These are phyloP conservation scores for Xanthoconium purpureum DNA, from an alignment of 768 basidiomycete genomes.

Conservation along the genomic window DNA sequence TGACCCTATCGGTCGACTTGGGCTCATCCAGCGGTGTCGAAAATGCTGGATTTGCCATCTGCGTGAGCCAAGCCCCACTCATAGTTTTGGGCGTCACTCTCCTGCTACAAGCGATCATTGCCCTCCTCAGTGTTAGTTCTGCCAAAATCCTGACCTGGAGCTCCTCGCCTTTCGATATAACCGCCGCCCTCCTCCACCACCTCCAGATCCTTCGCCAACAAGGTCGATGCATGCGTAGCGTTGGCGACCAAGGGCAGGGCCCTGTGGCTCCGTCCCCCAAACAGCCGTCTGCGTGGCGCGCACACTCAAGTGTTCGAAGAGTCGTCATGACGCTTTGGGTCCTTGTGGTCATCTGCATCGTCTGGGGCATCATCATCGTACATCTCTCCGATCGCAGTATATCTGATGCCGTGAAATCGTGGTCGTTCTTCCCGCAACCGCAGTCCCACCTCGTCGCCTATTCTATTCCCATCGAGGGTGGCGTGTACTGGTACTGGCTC, in stretches of 20 bases:
- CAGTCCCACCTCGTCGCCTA: slow-evolving; percentile 21
- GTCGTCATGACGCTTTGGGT: slow-evolving; percentile 24
- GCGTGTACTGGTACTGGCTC: slow-evolving; percentile 23
- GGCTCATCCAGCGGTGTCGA: slow-evolving; percentile 11
- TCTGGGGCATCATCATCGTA: slow-evolving; percentile 21
- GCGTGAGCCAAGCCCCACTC: slow-evolving; percentile 25
- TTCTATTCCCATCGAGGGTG: slow-evolving; percentile 18
- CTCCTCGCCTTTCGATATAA: slow-evolving; percentile 29
- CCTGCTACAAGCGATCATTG: slow-evolving; percentile 23
- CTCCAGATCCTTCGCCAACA: slow-evolving; percentile 16
- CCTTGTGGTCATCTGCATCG: slow-evolving; percentile 18
- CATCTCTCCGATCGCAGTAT: slow-evolving; percentile 6
- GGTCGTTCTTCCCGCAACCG: slow-evolving; percentile 28
- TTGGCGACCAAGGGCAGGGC: slow-evolving; percentile 6
- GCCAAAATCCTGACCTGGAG: slow-evolving; percentile 33
- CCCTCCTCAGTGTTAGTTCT: slow-evolving; percentile 17
- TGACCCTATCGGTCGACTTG: slow-evolving; percentile 16
- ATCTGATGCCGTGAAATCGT: slow-evolving; percentile 4
- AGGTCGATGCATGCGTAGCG: slow-evolving; percentile 28
- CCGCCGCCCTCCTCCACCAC: slow-evolving; percentile 31
- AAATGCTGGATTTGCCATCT: slow-evolving; percentile 6
- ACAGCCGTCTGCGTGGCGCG: slow-evolving; percentile 30
- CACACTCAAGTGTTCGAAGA: slow-evolving; percentile 23
- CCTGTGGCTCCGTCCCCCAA: slow-evolving; percentile 13
- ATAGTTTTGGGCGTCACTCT: slow-evolving; percentile 27